Conservation (phyloP, 1,284 basidiomycete genomes). For the Ceratobasidium sp. region DNA sequence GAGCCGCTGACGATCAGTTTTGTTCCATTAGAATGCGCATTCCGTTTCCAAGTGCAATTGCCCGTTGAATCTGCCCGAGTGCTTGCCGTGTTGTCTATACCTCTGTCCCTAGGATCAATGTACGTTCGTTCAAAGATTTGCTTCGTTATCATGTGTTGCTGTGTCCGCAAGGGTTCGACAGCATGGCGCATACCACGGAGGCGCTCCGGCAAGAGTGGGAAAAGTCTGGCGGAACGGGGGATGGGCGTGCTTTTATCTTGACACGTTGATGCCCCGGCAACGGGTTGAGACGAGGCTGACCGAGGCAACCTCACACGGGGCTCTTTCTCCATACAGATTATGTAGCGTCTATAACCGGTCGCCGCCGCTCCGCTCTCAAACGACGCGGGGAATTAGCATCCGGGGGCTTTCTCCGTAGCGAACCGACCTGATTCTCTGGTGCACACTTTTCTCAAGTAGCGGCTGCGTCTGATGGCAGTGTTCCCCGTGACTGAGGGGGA, state of each 20-base stretch:
- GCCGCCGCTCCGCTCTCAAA: slow-evolving; percentile 18
- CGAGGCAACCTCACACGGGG: neutral
- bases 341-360: slow-evolving; percentile 1
- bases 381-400: slow-evolving; percentile 21
- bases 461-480: slow-evolving; percentile 33
- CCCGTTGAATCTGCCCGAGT: slow-evolving; percentile 27
- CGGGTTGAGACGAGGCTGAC: slow-evolving; percentile 13
- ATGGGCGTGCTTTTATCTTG: slow-evolving; percentile 14
- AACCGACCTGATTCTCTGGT: neutral
- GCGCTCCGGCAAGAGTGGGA: slow-evolving; percentile 17
- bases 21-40: slow-evolving; percentile 36
- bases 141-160: slow-evolving; percentile 17
- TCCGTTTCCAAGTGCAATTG: slow-evolving; percentile 23
- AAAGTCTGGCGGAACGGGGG: slow-evolving; percentile 27
- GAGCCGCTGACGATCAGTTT: neutral
- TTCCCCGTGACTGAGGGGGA: neutral
- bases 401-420: slow-evolving; percentile 13
- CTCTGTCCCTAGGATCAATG: slow-evolving; percentile 37
- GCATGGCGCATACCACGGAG: slow-evolving; percentile 27
- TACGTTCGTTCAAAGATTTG: slow-evolving; percentile 44
- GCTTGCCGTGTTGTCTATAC: slow-evolving; percentile 29
- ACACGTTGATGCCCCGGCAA: neutral
- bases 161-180: slow-evolving; percentile 36
- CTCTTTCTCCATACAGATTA: neutral
- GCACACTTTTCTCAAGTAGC: slow-evolving; percentile 16